Evolutionary conservation across 2,329 filamentous ascomycete genomes (phyloP), one percentile per base, ranked within the genome.

Genomic region (Ophiostoma sp.): DNA sequence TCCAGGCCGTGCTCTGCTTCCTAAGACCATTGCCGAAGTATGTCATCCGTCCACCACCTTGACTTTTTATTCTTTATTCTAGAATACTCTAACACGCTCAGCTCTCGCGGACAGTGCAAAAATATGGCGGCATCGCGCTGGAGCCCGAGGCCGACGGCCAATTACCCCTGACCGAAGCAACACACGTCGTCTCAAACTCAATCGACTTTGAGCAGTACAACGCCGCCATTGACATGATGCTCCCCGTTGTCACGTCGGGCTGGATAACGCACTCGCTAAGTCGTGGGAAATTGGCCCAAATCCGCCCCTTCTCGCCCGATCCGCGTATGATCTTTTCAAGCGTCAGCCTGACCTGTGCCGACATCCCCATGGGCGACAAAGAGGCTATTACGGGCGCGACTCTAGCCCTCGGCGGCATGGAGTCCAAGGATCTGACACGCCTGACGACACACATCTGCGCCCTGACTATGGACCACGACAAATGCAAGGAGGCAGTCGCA

Each of bases 331-430:
- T 98, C 80, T 93, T 99, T 82, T 93, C 92, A 70, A 91, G 94
- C 77, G 92, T 98, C 57, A 88, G 92, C 36, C 87, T 98, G 22
- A 92, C 91, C 42, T 97, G 93, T 79, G 93, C 91, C 64, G 93
- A 96, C 78, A 89, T 99, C 64, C 96, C 96, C 0, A 85, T 89
- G 48, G 92, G 90, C 48, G 96, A 99, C 81, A 93, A 94, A 80
- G 95, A 98, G 82, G 93, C 94, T 12, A 98, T 99, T 73, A 90
- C 93, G 52, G 96, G 95, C 12, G 95, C 94, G 0, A 93, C 95
- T 1, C 84, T 97, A 78, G 95, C 96, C 0, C 90, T 98, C 83
- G 96, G 96, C 28, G 96, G 96, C 19, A 88, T 93, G 78, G 93
- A 95, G 79, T 91, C 90, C 28, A 88, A 90, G 69, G 87, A 89